These are phyloP conservation scores for Coccomyxa sp. DNA, from an alignment of 139 green algal genomes.

Conservation along the genomic window DNA sequence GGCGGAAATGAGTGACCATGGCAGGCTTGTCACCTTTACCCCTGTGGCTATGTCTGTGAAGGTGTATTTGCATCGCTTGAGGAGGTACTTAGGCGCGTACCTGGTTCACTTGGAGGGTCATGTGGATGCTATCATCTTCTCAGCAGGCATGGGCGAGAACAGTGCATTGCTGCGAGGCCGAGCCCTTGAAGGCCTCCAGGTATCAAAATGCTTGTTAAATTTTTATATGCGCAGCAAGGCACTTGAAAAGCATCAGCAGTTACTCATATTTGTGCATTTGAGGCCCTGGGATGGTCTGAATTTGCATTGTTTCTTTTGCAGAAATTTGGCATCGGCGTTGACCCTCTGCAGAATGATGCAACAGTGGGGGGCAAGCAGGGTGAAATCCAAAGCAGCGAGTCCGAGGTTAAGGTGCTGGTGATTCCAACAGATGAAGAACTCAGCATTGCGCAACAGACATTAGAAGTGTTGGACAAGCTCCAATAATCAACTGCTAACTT, in stretches of 20 bases:
- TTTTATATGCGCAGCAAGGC: too few relatives aligned
- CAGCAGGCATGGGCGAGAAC: constrained; percentile 76
- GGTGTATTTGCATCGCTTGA: constrained; percentile 40
- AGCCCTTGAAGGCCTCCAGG: constrained; percentile 52
- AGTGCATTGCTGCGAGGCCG: constrained; percentile 39
- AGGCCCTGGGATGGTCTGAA: too few relatives aligned
- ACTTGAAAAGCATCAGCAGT: too few relatives aligned
- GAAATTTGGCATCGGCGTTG: constrained; percentile 65
- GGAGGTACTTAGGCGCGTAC: constrained; percentile 89
- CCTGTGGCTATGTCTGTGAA: not conserved
- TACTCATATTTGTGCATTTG: too few relatives aligned
- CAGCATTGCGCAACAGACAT: constrained; percentile 76
- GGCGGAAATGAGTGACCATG: too few relatives aligned
- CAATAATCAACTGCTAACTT: too few relatives aligned
- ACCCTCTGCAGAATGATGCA: constrained; percentile 56
- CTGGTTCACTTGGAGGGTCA: constrained; percentile 60
- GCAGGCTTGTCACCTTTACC: too few relatives aligned
- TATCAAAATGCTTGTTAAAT: not conserved
- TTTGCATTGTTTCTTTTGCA: constrained; percentile 6
- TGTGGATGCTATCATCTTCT: constrained; percentile 86
- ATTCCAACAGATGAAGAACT: constrained; percentile 91
- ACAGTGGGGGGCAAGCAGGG: constrained; percentile 26
- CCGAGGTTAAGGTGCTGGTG: constrained; percentile 64
- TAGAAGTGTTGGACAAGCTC: constrained; percentile 33
- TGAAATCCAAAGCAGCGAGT: constrained; percentile 43